Evolutionary conservation across 2,329 filamentous ascomycete genomes (phyloP).

Genomic region (Penicillium sp.): DNA sequence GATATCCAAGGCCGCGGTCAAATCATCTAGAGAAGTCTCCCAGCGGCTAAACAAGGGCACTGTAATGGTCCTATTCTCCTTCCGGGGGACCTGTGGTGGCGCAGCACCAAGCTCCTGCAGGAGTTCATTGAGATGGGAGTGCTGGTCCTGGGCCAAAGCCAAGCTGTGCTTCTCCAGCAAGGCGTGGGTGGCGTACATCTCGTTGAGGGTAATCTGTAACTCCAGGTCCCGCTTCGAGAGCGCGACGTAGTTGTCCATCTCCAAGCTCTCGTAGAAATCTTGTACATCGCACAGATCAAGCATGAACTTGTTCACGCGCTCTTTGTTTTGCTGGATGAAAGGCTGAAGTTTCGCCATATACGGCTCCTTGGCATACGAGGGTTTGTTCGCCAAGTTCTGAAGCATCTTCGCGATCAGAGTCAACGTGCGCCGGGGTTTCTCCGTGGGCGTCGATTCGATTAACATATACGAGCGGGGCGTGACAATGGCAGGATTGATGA

Average conservation of each 20-base stretch:
- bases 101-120: constrained; percentile 76
- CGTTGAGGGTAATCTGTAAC: constrained; percentile 92
- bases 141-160: constrained; percentile 70
- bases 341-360: constrained; percentile 96
- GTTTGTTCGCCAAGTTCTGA: constrained; percentile 96
- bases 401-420: constrained; percentile 97
- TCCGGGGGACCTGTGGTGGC: constrained; percentile 77
- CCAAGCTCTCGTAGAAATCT: constrained; percentile 95
- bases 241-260: constrained; percentile 99
- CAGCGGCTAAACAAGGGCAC: constrained; percentile 91
- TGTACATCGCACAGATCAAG: constrained; percentile 95
- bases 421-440: constrained; percentile 80
- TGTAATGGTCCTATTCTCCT: constrained; percentile 92
- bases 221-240: constrained; percentile 95
- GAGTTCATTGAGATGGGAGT: constrained; percentile 76
- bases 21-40: constrained; percentile 88
- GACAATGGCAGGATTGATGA: constrained; percentile 97
- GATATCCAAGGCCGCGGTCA: constrained; percentile 90
- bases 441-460: constrained; percentile 83
- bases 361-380: constrained; percentile 94
- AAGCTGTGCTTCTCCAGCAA: constrained; percentile 81
- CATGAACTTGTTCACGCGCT: constrained; percentile 95
- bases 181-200: constrained; percentile 88
- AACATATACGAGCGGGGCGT: constrained; percentile 98
- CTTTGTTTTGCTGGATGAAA: constrained; percentile 92